These are phyloP conservation scores for Aspergillus oerlinghausenensis DNA, from an alignment of 2,329 filamentous ascomycete genomes.

Conservation along the genomic window DNA sequence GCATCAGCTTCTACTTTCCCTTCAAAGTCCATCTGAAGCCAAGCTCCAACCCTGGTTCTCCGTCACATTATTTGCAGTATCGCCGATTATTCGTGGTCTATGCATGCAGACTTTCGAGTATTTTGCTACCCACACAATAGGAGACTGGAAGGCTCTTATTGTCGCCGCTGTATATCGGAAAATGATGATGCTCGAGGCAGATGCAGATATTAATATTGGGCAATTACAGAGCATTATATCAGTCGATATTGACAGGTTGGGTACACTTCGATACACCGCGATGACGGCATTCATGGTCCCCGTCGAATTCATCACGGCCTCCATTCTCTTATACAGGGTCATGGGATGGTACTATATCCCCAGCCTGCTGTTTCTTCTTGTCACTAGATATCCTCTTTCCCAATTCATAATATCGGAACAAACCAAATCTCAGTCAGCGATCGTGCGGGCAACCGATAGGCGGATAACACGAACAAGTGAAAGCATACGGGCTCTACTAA, in stretches of 20 bases:
- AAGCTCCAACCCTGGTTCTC: slow-evolving; percentile 7
- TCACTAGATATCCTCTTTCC: slow-evolving; percentile 8
- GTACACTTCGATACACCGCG: slow-evolving; percentile 8
- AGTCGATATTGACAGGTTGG: slow-evolving; percentile 10
- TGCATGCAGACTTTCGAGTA: slow-evolving; percentile 14
- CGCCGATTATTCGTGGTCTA: slow-evolving; percentile 9
- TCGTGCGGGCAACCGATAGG: slow-evolving; percentile 6
- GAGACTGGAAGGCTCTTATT: slow-evolving; percentile 8
- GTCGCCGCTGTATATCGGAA: slow-evolving; percentile 8
- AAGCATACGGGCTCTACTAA: slow-evolving; percentile 6
- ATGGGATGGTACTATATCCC: slow-evolving; percentile 12
- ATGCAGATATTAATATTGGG: slow-evolving; percentile 4
- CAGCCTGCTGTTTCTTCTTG: slow-evolving; percentile 7
- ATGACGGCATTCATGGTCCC: slow-evolving; percentile 11
- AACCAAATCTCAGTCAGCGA: slow-evolving; percentile 5
- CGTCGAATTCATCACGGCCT: slow-evolving; percentile 6
- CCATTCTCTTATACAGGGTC: slow-evolving; percentile 5
- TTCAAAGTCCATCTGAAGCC: slow-evolving; percentile 4
- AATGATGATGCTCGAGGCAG: not conserved
- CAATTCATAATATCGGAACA: slow-evolving; percentile 8
- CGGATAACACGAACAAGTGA: slow-evolving; percentile 8
- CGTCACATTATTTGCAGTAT: slow-evolving; percentile 3
- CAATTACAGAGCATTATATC: slow-evolving; percentile 10
- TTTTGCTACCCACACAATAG: slow-evolving; percentile 11
- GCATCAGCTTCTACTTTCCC: slow-evolving; percentile 7